Evolutionary conservation across 495 filamentous ascomycete species (phyloP).

Genomic region (Podospora bellae-mahoneyi): DNA sequence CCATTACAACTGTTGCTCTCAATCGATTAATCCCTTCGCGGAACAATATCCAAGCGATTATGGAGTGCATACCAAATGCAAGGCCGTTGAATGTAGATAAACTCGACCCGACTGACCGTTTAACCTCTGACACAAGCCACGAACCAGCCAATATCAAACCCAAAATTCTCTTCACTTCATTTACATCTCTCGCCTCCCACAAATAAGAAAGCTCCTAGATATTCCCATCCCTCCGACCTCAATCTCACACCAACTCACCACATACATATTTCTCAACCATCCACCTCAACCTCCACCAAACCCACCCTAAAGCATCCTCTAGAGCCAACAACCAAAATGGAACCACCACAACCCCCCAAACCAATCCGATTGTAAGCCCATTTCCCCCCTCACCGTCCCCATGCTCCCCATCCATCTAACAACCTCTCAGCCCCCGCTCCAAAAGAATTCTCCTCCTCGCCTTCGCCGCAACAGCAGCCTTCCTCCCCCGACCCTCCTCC

Average conservation of each 20-base stretch:
- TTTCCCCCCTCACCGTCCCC: neutral
- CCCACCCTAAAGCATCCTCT: neutral
- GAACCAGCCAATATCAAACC: neutral
- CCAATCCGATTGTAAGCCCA: neutral
- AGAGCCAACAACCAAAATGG: too few species aligned
- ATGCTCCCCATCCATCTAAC: neutral
- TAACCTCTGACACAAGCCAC: neutral
- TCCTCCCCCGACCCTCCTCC: neutral
- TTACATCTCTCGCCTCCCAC: neutral
- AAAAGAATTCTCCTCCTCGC: neutral
- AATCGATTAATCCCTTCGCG: too few species aligned
- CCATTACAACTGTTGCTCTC: neutral
- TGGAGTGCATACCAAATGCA: neutral
- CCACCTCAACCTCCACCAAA: neutral
- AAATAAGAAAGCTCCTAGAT: neutral
- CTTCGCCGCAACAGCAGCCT: neutral
- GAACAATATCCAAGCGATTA: neutral
- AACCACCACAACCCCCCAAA: neutral
- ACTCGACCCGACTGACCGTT: neutral
- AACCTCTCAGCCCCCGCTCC: neutral
- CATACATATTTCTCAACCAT: neutral
- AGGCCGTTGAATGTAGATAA: neutral
- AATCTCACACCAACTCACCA: neutral
- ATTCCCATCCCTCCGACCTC: neutral
- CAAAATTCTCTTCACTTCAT: neutral